These are phyloP conservation scores for Hymenoscyphus repandus DNA, from an alignment of 2,329 filamentous ascomycete genomes.

Conservation along the genomic window DNA sequence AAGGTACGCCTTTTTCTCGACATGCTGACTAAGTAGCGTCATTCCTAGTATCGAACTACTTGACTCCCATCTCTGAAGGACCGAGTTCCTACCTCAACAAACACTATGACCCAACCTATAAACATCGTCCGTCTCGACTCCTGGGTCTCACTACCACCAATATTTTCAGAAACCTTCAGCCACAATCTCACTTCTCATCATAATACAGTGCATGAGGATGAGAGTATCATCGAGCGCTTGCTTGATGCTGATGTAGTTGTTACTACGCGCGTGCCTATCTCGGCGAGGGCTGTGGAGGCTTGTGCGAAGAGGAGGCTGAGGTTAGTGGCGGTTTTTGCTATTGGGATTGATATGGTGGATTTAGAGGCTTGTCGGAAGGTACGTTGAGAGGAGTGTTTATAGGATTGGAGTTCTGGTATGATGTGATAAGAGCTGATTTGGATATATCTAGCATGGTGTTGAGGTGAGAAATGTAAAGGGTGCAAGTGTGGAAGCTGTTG, in stretches of 20 bases:
- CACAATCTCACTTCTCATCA: slow-evolving; percentile 19
- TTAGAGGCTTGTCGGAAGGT: slow-evolving; percentile 30
- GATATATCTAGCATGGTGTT: slow-evolving; percentile 22
- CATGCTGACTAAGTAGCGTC: background rate
- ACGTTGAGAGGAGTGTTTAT: too few species aligned
- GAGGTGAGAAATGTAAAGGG: slow-evolving; percentile 35
- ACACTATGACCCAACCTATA: background rate
- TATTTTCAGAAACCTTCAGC: slow-evolving; percentile 17
- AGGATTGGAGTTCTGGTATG: too few species aligned
- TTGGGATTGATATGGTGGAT: slow-evolving; percentile 36
- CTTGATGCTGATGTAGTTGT: slow-evolving; percentile 30
- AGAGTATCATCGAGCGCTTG: background rate
- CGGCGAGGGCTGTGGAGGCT: slow-evolving; percentile 25
- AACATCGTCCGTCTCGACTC: slow-evolving; percentile 24
- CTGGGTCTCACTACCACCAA: slow-evolving; percentile 12
- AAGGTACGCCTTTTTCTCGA: background rate
- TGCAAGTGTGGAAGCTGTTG: slow-evolving; percentile 34
- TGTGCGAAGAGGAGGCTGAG: slow-evolving; percentile 29
- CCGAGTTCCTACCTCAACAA: background rate
- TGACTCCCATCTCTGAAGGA: background rate
- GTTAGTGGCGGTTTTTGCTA: slow-evolving; percentile 34
- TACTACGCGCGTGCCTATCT: slow-evolving; percentile 31
- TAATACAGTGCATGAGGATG: slow-evolving; percentile 12
- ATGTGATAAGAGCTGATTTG: too few species aligned
- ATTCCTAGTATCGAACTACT: background rate